A percentile compares a stretch with the other conserved stretches of the same genome.
Conservation (phyloP, 148 eudicot genomes). For the Rhododendron vialii region DNA sequence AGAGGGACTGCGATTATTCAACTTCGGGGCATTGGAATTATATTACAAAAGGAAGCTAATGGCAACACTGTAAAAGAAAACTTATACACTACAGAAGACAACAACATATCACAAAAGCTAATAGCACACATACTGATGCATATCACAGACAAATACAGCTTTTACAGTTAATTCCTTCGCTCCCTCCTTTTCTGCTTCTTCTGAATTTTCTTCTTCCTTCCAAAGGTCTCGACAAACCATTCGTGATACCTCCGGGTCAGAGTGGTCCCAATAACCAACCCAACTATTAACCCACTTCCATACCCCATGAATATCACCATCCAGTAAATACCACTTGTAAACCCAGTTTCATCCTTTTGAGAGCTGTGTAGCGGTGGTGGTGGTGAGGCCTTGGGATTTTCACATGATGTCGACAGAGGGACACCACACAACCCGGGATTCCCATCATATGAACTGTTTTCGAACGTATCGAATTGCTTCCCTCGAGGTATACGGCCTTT, state of each 20-base stretch:
- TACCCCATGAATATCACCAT: conserved; percentile 20
- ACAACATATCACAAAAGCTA: not conserved
- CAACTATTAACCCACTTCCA: conserved; percentile 20
- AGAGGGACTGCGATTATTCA: too few relatives aligned
- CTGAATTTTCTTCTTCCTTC: not conserved
- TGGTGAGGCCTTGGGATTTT: not conserved
- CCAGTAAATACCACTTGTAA: conserved; percentile 18
- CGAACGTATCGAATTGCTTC: not conserved
- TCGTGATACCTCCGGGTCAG: not conserved
- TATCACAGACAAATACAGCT: too few relatives aligned
- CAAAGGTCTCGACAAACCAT: not conserved
- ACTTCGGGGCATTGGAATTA: too few relatives aligned
- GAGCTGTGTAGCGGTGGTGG: not conserved
- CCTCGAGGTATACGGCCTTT: not conserved
- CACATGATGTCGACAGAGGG: conserved; percentile 6
- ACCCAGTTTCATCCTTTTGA: not conserved
- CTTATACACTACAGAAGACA: not conserved
- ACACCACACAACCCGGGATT: conserved; percentile 20
- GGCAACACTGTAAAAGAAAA: too few relatives aligned
- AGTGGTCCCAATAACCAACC: conserved; percentile 16
- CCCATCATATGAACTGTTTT: not conserved
- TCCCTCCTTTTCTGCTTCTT: not conserved
- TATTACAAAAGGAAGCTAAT: too few relatives aligned
- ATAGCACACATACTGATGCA: not conserved
- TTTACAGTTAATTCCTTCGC: not conserved